Percentiles rank a stretch among this genome's conserved stretches.
Conservation (phyloP, 2,329 filamentous ascomycete species). For the Furcasterigmium furcatum region DNA sequence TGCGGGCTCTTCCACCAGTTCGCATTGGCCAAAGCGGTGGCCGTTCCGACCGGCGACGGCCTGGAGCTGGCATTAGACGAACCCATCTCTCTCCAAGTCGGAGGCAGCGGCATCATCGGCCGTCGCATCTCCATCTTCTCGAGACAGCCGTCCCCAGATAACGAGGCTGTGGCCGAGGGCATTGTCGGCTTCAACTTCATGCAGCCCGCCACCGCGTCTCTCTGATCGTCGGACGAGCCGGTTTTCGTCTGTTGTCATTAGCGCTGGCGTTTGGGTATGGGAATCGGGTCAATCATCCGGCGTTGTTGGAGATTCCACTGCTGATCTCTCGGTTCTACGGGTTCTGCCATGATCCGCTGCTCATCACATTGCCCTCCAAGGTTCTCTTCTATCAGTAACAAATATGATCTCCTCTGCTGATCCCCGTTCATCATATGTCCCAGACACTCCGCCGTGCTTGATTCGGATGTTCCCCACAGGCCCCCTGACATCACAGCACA, state of each 20-base stretch:
- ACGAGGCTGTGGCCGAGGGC: slow-evolving; percentile 38
- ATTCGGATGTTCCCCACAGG: too few relatives aligned
- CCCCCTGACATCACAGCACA: too few relatives aligned
- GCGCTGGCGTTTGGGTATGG: neutral
- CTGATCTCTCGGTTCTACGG: too few relatives aligned
- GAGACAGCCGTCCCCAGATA: slow-evolving; percentile 13
- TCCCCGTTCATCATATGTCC: too few relatives aligned
- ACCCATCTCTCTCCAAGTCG: slow-evolving; percentile 40
- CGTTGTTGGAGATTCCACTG: neutral
- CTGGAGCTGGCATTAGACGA: slow-evolving; percentile 30
- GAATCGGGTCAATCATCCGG: neutral
- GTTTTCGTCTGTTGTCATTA: neutral
- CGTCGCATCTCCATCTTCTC: slow-evolving; percentile 39
- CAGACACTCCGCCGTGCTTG: too few relatives aligned
- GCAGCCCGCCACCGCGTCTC: neutral
- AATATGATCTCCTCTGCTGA: too few relatives aligned
- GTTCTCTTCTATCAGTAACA: too few relatives aligned
- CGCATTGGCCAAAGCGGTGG: slow-evolving; percentile 16
- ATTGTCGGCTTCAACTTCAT: slow-evolving; percentile 45
- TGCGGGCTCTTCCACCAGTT: slow-evolving; percentile 40
- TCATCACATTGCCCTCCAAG: too few relatives aligned
- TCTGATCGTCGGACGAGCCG: neutral
- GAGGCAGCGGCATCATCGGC: slow-evolving; percentile 44
- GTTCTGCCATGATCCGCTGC: too few relatives aligned
- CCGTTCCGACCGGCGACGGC: slow-evolving; percentile 6